Evolutionary conservation across 2,329 filamentous ascomycete genomes (phyloP).

Genomic region (Rhexocercosporidium sp.): DNA sequence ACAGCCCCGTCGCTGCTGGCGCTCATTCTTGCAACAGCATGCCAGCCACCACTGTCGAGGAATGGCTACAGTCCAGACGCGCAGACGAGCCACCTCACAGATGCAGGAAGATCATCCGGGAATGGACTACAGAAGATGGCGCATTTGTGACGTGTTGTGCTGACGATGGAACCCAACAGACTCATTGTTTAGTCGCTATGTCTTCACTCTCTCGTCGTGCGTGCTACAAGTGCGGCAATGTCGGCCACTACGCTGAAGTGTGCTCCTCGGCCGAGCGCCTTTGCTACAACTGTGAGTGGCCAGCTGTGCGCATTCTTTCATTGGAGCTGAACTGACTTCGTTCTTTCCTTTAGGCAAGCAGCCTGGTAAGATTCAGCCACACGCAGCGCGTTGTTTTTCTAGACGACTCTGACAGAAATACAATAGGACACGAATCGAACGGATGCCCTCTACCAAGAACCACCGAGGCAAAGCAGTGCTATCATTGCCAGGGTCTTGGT

Average conservation of each 20-base stretch:
- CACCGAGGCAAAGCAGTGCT: conserved; percentile 99
- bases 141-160: conserved; percentile 44
- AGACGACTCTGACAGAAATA: conserved; percentile 25
- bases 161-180: conserved; percentile 45
- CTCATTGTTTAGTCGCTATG: conserved; percentile 56
- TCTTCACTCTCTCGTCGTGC: conserved; percentile 81
- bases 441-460: conserved; percentile 95
- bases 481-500: conserved; percentile 97
- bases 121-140: conserved; percentile 41
- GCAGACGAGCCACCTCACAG: conserved; percentile 42
- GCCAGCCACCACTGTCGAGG: conserved; percentile 40
- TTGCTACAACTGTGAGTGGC: conserved; percentile 93
- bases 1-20: conserved; percentile 11
- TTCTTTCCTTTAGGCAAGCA: conserved; percentile 68
- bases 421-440: conserved; percentile 89
- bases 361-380: conserved; percentile 60
- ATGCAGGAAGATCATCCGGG: conserved; percentile 41
- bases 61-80: conserved; percentile 40
- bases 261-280: conserved; percentile 98
- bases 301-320: conserved; percentile 5
- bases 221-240: conserved; percentile 76
- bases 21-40: conserved; percentile 33
- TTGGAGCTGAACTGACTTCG: conserved; percentile 16
- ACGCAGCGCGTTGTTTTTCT: conserved; percentile 5
- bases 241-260: conserved; percentile 84